Base-by-base conservation (phyloP, 495 filamentous ascomycete genomes). In the Neurospora sp. region DNA sequence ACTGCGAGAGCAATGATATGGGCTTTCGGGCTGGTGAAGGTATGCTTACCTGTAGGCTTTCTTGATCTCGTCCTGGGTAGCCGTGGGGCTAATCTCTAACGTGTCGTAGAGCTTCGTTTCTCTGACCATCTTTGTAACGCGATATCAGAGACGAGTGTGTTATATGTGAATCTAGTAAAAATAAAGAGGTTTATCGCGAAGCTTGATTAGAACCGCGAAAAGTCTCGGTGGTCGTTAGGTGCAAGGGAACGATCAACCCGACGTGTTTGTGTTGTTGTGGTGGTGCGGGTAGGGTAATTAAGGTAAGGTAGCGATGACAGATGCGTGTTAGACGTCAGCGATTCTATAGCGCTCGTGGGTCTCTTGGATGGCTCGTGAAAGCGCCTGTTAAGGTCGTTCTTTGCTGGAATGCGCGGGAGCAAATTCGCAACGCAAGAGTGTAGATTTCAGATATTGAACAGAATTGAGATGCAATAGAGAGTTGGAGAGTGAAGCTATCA, bases 11-110 rank as follows among this genome's bases (percentile, higher is more conserved):
- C 22, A 16, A 8, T 9, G 7, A 35, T 35, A 4, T 16, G 53
- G 53, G 20, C 10, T 65, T 65, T 37, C 6, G 27, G 27, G 14
- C 18, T 35, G 70, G 75, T 69, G 68, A 27, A 68, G 42, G 22
- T 35, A 27, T 8, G 76, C 88, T 83, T 90, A 93, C 92, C 91
- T 85, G 80, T 99, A 99, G 42, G 91, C 96, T 78, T 99, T 99
- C 83, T 97, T 98, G 82, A 99, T 96, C 72, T 98, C 94, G 79
- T 98, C 96, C 78, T 94, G 92, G 3, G 88, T 87, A 4, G 95
- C 93, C 71, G 89, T 87, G 12, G 96, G 88, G 77, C 91, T 91
- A 84, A 97, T 81, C 79, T 87, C 86, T 68, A 97, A 84, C 45
- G 86, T 82, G 81, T 96, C 91, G 82, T 97, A 97, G 68, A 97